A percentile compares a stretch with the other conserved stretches of the same genome.
These are phyloP conservation scores for Purpureocillium lavendulum DNA, from an alignment of 2,329 filamentous ascomycete species.

Conservation along the genomic window DNA sequence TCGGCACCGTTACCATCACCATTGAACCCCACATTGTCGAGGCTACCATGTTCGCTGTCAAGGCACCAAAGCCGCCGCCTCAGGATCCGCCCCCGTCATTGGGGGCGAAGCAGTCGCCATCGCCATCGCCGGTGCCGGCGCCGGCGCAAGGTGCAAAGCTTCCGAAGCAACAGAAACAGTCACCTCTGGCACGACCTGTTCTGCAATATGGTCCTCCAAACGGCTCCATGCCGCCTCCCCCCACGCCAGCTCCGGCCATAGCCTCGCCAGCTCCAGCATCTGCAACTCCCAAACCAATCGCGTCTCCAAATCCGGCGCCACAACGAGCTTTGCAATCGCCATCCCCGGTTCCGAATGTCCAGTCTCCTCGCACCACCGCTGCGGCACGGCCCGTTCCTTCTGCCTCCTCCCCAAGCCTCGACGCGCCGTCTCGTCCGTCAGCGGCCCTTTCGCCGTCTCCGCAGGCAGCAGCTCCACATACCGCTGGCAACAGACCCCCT, in stretches of 20 bases:
- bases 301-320: constrained; percentile 8
- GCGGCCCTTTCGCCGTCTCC: constrained; percentile 7
- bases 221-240: constrained; percentile 49
- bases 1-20: constrained; percentile 65
- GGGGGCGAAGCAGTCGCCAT: constrained; percentile 3
- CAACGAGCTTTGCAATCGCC: constrained; percentile 3
- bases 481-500: constrained; percentile 11
- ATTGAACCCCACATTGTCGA: constrained; percentile 77
- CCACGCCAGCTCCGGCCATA: constrained; percentile 22
- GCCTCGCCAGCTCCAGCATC: constrained; percentile 8
- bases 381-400: constrained; percentile 1
- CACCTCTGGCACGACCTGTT: constrained; percentile 38
- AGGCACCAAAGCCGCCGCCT: constrained; percentile 47
- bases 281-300: constrained; percentile 8
- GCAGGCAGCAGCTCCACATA: constrained; percentile 13
- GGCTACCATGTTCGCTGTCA: constrained; percentile 64
- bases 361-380: constrained; percentile 3
- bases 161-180: constrained; percentile 12
- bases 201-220: constrained; percentile 59
- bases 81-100: constrained; percentile 18
- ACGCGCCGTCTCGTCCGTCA: constrained; percentile 3
- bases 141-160: constrained; percentile 8
- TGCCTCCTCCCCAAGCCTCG: constrained; percentile 4
- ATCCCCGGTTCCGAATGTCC: constrained; percentile 5
- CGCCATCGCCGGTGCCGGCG: constrained; percentile 7